A percentile compares a stretch with the other conserved stretches of the same genome.
Conservation (phyloP, 257 asterid species). For the Cruciata laevipes region DNA sequence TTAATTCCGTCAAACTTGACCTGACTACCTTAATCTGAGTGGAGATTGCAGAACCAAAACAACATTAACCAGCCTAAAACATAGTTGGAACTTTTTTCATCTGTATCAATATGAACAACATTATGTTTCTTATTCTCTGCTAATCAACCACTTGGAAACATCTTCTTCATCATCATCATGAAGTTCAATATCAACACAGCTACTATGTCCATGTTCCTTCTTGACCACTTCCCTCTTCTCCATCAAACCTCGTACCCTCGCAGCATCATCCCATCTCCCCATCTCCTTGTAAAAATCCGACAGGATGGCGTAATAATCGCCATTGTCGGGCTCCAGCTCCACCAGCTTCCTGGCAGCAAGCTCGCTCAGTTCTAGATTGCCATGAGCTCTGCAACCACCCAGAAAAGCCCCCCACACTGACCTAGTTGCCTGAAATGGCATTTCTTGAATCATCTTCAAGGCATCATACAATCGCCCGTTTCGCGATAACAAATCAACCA, state of each 20-base stretch:
- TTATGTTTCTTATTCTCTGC: background rate
- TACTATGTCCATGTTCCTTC: slow-evolving; percentile 56
- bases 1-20: too few relatives aligned
- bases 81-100: too few relatives aligned
- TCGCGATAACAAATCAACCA: slow-evolving; percentile 60
- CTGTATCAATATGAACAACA: too few relatives aligned
- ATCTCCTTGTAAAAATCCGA: slow-evolving; percentile 57
- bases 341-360: slow-evolving; percentile 60
- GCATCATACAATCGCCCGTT: slow-evolving; percentile 46
- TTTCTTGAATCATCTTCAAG: slow-evolving; percentile 28
- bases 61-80: too few relatives aligned
- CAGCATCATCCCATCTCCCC: slow-evolving; percentile 53
- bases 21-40: too few relatives aligned
- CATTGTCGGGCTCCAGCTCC: slow-evolving; percentile 47
- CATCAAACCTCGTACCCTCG: slow-evolving; percentile 43
- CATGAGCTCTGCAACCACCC: slow-evolving; percentile 44
- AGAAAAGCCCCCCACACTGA: slow-evolving; percentile 68
- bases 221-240: slow-evolving; percentile 34
- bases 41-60: too few relatives aligned
- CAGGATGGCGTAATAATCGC: slow-evolving; percentile 42
- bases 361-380: slow-evolving; percentile 42
- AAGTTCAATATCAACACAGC: slow-evolving; percentile 24
- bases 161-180: slow-evolving; percentile 16
- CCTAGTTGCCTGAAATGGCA: slow-evolving; percentile 50
- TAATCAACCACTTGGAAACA: background rate